These are phyloP conservation scores for Sphaerulina populicola DNA, from an alignment of 2,329 filamentous ascomycete species.

Conservation along the genomic window DNA sequence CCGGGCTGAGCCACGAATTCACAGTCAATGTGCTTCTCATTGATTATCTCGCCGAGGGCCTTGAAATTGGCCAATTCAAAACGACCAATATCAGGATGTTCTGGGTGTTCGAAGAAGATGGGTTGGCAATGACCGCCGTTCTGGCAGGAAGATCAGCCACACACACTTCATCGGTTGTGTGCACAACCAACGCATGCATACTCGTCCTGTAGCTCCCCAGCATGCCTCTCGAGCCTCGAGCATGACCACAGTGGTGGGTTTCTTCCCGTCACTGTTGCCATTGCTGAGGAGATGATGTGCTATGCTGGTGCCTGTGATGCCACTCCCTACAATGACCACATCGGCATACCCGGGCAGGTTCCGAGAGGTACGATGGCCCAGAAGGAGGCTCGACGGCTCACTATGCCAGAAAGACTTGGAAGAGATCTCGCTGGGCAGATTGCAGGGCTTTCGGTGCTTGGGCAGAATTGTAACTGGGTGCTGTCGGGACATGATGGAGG, in stretches of 20 bases:
- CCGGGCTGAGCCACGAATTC: conserved; percentile 59
- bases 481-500: conserved; percentile 2
- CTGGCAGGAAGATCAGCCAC: conserved; percentile 24
- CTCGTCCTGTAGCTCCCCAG: conserved; percentile 74
- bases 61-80: conserved; percentile 66
- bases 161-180: no score
- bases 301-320: conserved; percentile 67
- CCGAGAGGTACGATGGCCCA: conserved; percentile 59
- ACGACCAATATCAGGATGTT: conserved; percentile 48
- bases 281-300: conserved; percentile 46
- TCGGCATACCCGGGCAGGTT: conserved; percentile 56
- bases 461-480: conserved; percentile 15
- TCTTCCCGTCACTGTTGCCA: conserved; percentile 38
- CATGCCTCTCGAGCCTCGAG: conserved; percentile 73
- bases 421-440: conserved; percentile 23
- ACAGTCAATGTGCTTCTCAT: conserved; percentile 53
- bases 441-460: conserved; percentile 17
- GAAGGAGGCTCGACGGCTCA: conserved; percentile 55
- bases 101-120: conserved; percentile 52
- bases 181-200: conserved; percentile 44
- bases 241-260: conserved; percentile 54
- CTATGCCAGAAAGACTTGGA: conserved; percentile 62
- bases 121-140: conserved; percentile 64
- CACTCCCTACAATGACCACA: conserved; percentile 64
- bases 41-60: conserved; percentile 52